A percentile compares a stretch with the other conserved stretches of the same genome.
These are phyloP conservation scores for Aspergillus spinulosporus DNA, from an alignment of 2,329 filamentous ascomycete species.

Conservation along the genomic window DNA sequence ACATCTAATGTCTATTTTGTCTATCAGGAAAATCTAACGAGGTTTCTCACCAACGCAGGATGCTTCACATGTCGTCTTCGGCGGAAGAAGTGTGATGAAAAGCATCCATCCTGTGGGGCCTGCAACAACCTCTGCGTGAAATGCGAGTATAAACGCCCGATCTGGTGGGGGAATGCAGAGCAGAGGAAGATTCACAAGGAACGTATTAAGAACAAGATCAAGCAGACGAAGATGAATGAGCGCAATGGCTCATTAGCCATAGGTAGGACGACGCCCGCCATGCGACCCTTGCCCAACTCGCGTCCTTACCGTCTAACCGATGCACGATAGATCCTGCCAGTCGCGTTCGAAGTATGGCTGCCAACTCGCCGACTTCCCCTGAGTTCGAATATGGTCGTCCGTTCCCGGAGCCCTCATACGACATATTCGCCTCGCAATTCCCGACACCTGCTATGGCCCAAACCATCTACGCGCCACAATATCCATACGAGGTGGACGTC, in stretches of 20 bases:
- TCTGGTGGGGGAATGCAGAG: slow-evolving; percentile 97
- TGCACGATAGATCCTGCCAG: slow-evolving; percentile 18
- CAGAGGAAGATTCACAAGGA: slow-evolving; percentile 86
- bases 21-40: not conserved
- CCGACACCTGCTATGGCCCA: slow-evolving; percentile 57
- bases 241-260: slow-evolving; percentile 62
- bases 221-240: slow-evolving; percentile 90
- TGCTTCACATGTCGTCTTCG: slow-evolving; percentile 68
- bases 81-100: slow-evolving; percentile 70
- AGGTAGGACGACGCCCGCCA: slow-evolving; percentile 29
- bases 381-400: slow-evolving; percentile 69
- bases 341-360: slow-evolving; percentile 20
- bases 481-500: slow-evolving; percentile 91
- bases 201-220: slow-evolving; percentile 94
- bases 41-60: slow-evolving; percentile 42
- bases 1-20: slow-evolving; percentile 18
- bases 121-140: slow-evolving; percentile 73
- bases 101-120: slow-evolving; percentile 63
- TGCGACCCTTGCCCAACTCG: not conserved
- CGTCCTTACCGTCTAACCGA: slow-evolving; percentile 10
- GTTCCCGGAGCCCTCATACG: slow-evolving; percentile 48
- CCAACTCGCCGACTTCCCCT: slow-evolving; percentile 65
- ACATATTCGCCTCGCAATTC: slow-evolving; percentile 45
- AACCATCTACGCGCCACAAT: slow-evolving; percentile 58
- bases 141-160: slow-evolving; percentile 94